phyloP scores from a whole-genome alignment of 2,329 filamentous ascomycete genomes.

The Rhynchosporium graminicola region DNA sequence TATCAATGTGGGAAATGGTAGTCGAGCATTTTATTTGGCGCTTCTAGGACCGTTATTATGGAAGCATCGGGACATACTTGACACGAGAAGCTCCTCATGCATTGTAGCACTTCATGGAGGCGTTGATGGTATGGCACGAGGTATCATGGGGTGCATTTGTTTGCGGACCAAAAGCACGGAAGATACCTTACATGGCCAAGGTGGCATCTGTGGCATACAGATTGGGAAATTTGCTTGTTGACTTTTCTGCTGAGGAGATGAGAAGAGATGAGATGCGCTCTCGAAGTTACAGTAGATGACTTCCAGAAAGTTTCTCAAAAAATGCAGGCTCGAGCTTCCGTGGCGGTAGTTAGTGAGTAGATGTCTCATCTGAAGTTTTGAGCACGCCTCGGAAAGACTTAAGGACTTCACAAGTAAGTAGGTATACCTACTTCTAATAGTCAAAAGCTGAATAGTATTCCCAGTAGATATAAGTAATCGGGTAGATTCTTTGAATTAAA shows the following conservation, averaged over 20 bases:
- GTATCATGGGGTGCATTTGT: background rate
- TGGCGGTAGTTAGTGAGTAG: too few relatives aligned
- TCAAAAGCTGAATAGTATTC: too few relatives aligned
- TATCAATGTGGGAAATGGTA: background rate
- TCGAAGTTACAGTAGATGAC: background rate
- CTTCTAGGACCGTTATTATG: background rate
- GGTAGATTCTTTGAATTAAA: too few relatives aligned
- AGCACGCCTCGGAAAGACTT: too few relatives aligned
- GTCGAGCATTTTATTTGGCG: background rate
- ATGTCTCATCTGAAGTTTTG: too few relatives aligned
- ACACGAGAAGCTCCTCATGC: too few relatives aligned
- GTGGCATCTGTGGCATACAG: background rate
- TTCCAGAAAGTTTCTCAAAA: background rate
- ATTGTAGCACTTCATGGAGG: background rate
- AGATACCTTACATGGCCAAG: background rate
- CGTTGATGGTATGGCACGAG: background rate
- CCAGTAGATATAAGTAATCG: too few relatives aligned
- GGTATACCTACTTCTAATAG: too few relatives aligned
- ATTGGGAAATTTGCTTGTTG: background rate
- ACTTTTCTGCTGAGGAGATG: background rate
- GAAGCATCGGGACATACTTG: background rate
- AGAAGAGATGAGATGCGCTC: background rate
- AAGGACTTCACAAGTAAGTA: too few relatives aligned
- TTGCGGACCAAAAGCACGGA: background rate
- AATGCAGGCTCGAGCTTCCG: too few relatives aligned